Evolutionary conservation across 257 asterid species (phyloP).

Genomic region (Ilex aquifolium): DNA sequence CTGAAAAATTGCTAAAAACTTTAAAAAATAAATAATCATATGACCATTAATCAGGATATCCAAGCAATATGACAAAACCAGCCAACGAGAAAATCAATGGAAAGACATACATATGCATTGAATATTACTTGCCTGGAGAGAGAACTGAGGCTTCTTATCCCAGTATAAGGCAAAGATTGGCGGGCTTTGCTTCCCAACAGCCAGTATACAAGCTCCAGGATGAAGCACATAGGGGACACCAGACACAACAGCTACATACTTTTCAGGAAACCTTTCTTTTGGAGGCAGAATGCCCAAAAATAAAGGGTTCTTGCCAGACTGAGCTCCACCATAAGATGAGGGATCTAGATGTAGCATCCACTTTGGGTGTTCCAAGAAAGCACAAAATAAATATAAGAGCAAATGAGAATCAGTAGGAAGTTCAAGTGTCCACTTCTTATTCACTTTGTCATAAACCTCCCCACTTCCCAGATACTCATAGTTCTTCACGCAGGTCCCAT

Average conservation of each 20-base stretch:
- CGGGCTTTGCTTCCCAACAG: constrained; percentile 87
- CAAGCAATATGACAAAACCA: background rate
- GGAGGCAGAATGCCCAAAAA: constrained; percentile 89
- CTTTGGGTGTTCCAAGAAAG: constrained; percentile 85
- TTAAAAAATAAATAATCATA: background rate
- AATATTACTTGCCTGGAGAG: constrained; percentile 71
- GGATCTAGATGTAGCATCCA: constrained; percentile 99
- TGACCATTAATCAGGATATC: background rate
- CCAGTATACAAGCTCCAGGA: constrained; percentile 89
- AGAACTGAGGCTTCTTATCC: constrained; percentile 90
- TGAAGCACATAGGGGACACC: constrained; percentile 87
- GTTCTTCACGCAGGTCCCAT: constrained; percentile 91
- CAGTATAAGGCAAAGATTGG: constrained; percentile 78
- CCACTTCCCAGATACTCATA: constrained; percentile 83
- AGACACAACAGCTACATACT: constrained; percentile 63
- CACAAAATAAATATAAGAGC: constrained; percentile 87
- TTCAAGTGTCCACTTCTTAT: constrained; percentile 73
- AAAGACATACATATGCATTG: background rate
- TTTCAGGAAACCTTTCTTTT: constrained; percentile 90
- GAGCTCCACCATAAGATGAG: constrained; percentile 62
- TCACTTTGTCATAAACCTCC: constrained; percentile 57
- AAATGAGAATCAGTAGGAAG: constrained; percentile 89
- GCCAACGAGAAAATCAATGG: background rate
- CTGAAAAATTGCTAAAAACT: background rate
- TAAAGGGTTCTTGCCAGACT: constrained; percentile 86